phyloP scores from a whole-genome alignment of 2,329 filamentous ascomycete genomes.

The Diaporthe sp. region DNA sequence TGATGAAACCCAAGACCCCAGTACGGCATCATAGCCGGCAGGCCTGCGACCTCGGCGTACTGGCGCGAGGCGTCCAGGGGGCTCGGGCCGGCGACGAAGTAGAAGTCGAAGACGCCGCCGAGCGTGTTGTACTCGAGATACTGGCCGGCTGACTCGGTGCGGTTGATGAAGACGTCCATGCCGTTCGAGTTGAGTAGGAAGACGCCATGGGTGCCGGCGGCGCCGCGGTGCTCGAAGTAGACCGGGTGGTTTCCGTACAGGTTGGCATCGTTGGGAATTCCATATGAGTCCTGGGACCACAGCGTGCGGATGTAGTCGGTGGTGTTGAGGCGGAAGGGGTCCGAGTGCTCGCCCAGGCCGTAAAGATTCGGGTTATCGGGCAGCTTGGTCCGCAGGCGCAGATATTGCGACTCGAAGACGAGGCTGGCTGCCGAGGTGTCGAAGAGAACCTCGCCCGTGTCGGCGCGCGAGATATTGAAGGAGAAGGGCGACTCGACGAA shows the following conservation, averaged over 20 bases:
- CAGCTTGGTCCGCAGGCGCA: constrained; percentile 78
- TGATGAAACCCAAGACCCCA: constrained; percentile 75
- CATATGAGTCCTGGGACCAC: constrained; percentile 77
- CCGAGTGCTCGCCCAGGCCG: constrained; percentile 83
- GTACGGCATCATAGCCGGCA: constrained; percentile 74
- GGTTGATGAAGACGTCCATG: constrained; percentile 83
- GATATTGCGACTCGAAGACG: constrained; percentile 84
- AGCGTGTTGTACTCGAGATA: constrained; percentile 86
- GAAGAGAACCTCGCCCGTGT: constrained; percentile 70
- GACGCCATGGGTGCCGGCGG: constrained; percentile 71
- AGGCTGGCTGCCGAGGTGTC: constrained; percentile 77
- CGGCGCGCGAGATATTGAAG: constrained; percentile 55
- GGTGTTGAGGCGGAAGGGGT: constrained; percentile 77
- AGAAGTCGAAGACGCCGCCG: constrained; percentile 82
- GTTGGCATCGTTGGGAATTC: constrained; percentile 72
- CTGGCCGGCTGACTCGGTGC: constrained; percentile 69
- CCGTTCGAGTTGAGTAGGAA: constrained; percentile 81
- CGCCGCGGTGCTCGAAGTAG: constrained; percentile 79
- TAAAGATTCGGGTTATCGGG: constrained; percentile 80
- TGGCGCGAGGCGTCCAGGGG: constrained; percentile 71
- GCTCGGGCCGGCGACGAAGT: constrained; percentile 72
- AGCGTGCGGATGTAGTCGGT: constrained; percentile 78
- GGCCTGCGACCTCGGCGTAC: constrained; percentile 69
- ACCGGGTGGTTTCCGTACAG: constrained; percentile 81
- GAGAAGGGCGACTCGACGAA: constrained; percentile 56